Percentiles rank a stretch among this genome's conserved stretches.
These are phyloP conservation scores for Rutidosis leptorrhynchoides DNA, from an alignment of 129 eudicot genomes.

Conservation along the genomic window DNA sequence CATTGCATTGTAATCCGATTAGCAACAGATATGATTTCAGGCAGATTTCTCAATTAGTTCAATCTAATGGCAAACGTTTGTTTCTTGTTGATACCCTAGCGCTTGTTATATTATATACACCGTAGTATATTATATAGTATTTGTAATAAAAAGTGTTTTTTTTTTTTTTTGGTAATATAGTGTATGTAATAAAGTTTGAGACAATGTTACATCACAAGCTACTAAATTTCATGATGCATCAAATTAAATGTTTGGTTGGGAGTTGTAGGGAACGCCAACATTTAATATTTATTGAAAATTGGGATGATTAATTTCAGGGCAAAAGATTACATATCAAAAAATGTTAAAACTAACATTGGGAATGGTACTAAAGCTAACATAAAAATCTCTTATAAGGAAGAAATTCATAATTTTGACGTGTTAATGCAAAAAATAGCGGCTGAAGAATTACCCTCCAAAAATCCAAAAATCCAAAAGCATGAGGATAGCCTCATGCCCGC, in stretches of 20 bases:
- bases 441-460: too few species aligned
- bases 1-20: slow-evolving; percentile 9
- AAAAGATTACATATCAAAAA: background rate
- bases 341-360: too few species aligned
- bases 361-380: too few species aligned
- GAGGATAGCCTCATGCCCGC: too few species aligned
- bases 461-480: too few species aligned
- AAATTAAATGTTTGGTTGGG: slow-evolving; percentile 5
- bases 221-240: slow-evolving; percentile 25
- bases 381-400: too few species aligned
- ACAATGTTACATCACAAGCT: slow-evolving; percentile 14
- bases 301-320: slow-evolving; percentile 13
- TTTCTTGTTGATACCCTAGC: slow-evolving; percentile 89
- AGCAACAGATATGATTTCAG: slow-evolving; percentile 25
- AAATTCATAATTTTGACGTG: too few species aligned
- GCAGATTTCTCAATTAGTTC: slow-evolving; percentile 49
- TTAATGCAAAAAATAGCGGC: too few species aligned
- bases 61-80: slow-evolving; percentile 60
- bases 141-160: too few species aligned
- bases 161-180: too few species aligned
- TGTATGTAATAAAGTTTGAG: background rate
- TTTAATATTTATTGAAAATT: slow-evolving; percentile 20
- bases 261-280: slow-evolving; percentile 9
- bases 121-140: too few species aligned
- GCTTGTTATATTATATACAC: too few species aligned